Percentiles rank a stretch among this genome's conserved stretches.
Evolutionary conservation across 768 basidiomycete genomes (phyloP).

Genomic region (Exsudoporus frostii): DNA sequence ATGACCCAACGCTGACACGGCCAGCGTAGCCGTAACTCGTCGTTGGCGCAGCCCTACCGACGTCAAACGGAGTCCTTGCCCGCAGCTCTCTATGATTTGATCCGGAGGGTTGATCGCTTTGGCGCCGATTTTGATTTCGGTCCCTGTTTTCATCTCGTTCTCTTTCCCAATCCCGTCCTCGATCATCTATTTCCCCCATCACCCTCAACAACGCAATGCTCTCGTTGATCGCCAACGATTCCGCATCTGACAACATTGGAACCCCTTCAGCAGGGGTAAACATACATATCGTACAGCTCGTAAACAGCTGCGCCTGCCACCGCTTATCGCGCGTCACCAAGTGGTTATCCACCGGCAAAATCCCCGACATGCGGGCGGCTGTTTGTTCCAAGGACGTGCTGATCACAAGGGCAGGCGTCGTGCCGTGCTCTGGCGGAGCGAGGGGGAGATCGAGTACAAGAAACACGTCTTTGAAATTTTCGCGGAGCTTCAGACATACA

Average conservation of each 20-base stretch:
- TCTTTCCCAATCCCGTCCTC: conserved; percentile 19
- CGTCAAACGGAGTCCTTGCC: not conserved
- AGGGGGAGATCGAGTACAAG: conserved; percentile 62
- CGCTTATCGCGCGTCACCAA: conserved; percentile 43
- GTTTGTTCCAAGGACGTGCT: conserved; percentile 44
- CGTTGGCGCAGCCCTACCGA: not conserved
- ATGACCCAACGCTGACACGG: not conserved
- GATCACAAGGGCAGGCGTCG: conserved; percentile 52
- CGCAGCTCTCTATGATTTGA: not conserved
- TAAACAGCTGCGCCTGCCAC: conserved; percentile 63
- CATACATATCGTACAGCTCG: conserved; percentile 55
- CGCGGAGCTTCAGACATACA: conserved; percentile 40
- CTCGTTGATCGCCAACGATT: conserved; percentile 39
- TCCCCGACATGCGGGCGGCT: conserved; percentile 43
- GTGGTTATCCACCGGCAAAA: conserved; percentile 45
- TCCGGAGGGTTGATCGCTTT: not conserved
- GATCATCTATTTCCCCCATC: conserved; percentile 37
- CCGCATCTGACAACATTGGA: conserved; percentile 14
- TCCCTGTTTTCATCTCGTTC: not conserved
- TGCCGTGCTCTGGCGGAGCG: conserved; percentile 35
- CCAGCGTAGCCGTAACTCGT: not conserved
- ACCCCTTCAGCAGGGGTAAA: conserved; percentile 37
- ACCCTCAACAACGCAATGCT: conserved; percentile 46
- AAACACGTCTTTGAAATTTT: conserved; percentile 37
- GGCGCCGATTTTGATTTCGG: not conserved